phyloP scores from a whole-genome alignment of 2,329 filamentous ascomycete genomes.

The Didymella pomorum region DNA sequence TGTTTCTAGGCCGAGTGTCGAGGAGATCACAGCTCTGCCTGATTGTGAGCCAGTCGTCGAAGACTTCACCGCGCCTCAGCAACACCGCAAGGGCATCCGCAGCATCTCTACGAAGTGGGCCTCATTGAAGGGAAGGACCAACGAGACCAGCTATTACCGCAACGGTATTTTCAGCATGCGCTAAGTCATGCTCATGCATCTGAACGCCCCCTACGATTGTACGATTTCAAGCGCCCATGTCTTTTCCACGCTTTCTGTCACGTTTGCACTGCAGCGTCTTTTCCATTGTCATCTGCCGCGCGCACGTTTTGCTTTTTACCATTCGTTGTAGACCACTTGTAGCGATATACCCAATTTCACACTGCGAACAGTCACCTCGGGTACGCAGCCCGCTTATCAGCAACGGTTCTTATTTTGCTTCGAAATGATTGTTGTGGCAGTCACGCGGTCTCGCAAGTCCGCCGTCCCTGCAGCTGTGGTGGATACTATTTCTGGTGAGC shows the following conservation, averaged over 20 bases:
- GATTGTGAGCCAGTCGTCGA: slow-evolving; percentile 1
- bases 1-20: slow-evolving; percentile 12
- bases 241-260: not conserved
- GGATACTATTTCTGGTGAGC: not conserved
- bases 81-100: slow-evolving; percentile 33
- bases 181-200: not conserved
- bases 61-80: slow-evolving; percentile 5
- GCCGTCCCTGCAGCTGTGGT: not conserved
- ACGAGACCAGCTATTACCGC: slow-evolving; percentile 12
- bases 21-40: slow-evolving; percentile 32
- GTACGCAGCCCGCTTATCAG: not conserved
- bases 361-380: not conserved
- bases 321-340: not conserved
- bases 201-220: slow-evolving; percentile 3
- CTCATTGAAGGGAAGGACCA: slow-evolving; percentile 27
- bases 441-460: not conserved
- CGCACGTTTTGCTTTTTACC: not conserved
- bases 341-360: slow-evolving; percentile 14
- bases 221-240: not conserved
- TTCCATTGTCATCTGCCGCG: not conserved
- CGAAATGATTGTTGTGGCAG: not conserved
- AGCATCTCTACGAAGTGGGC: slow-evolving; percentile 37
- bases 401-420: not conserved
- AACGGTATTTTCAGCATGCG: slow-evolving; percentile 18
- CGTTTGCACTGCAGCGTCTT: not conserved